Evolutionary conservation across 495 filamentous ascomycete species (phyloP).

Genomic region (Talaromyces ruber): DNA sequence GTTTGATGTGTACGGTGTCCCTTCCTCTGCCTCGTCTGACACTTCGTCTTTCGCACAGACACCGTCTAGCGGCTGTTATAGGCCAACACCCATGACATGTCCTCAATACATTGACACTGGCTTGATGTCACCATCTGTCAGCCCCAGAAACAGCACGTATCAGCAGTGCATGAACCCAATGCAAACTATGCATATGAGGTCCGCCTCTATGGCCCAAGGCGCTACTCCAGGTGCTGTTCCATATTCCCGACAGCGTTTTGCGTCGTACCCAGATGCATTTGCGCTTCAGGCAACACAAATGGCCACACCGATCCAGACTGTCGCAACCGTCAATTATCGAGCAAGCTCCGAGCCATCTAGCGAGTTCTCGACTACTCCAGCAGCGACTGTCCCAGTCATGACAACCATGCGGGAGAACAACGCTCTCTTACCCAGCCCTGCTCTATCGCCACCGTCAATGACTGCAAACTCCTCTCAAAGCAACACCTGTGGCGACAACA

Average conservation of each 20-base stretch:
- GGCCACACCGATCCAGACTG: not conserved
- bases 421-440: not conserved
- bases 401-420: not conserved
- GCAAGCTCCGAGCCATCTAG: not conserved
- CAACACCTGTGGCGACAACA: not conserved
- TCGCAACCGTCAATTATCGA: not conserved
- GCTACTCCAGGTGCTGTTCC: not conserved
- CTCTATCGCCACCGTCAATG: not conserved
- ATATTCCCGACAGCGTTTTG: not conserved
- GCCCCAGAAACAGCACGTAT: not conserved
- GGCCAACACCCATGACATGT: slow-evolving; percentile 21
- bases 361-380: not conserved
- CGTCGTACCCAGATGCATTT: not conserved
- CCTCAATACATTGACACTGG: not conserved
- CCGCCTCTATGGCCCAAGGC: not conserved
- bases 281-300: not conserved
- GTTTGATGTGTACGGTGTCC: not conserved
- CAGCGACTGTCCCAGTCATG: not conserved
- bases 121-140: not conserved
- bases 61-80: slow-evolving; percentile 12
- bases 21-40: not conserved
- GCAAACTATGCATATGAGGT: not conserved
- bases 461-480: not conserved
- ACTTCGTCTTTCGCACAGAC: not conserved
- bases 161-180: not conserved